Evolutionary conservation across 1,139 yeast species (phyloP).

Genomic region (Suhomyces taliae): DNA sequence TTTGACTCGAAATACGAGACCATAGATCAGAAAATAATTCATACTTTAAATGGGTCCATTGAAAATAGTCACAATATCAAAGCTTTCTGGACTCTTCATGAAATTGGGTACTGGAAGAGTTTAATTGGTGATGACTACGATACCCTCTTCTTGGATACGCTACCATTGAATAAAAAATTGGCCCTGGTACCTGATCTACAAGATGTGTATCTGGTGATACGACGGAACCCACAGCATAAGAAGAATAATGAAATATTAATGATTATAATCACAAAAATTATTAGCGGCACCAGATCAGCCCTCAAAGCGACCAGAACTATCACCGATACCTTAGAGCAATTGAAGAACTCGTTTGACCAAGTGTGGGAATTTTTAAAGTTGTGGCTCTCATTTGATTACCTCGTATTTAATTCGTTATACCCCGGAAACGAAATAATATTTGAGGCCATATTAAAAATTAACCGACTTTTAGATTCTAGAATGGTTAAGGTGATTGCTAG

Average conservation of each 20-base stretch:
- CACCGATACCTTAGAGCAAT: slow-evolving; percentile 11
- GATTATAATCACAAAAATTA: slow-evolving; percentile 12
- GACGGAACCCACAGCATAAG: slow-evolving; percentile 24
- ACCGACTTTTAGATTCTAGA: slow-evolving; percentile 14
- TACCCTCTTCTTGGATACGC: slow-evolving; percentile 20
- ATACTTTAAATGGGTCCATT: slow-evolving; percentile 19
- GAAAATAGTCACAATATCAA: slow-evolving; percentile 11
- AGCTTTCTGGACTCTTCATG: slow-evolving; percentile 31
- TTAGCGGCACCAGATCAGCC: slow-evolving; percentile 4
- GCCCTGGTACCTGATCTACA: background rate
- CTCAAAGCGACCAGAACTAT: slow-evolving; percentile 1
- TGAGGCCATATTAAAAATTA: slow-evolving; percentile 19
- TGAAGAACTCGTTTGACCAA: slow-evolving; percentile 12
- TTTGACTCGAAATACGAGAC: slow-evolving; percentile 22
- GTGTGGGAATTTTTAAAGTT: slow-evolving; percentile 16
- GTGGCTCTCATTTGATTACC: slow-evolving; percentile 31
- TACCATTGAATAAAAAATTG: slow-evolving; percentile 17
- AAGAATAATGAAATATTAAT: slow-evolving; percentile 27
- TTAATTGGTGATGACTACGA: slow-evolving; percentile 20
- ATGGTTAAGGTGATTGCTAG: slow-evolving; percentile 1
- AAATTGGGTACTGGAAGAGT: slow-evolving; percentile 33
- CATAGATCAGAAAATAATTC: slow-evolving; percentile 12
- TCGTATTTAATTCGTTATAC: slow-evolving; percentile 31
- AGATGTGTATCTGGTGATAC: slow-evolving; percentile 16
- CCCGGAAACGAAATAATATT: slow-evolving; percentile 36